phyloP scores from a whole-genome alignment of 2,329 filamentous ascomycete genomes.

The Albifimbria verrucaria region DNA sequence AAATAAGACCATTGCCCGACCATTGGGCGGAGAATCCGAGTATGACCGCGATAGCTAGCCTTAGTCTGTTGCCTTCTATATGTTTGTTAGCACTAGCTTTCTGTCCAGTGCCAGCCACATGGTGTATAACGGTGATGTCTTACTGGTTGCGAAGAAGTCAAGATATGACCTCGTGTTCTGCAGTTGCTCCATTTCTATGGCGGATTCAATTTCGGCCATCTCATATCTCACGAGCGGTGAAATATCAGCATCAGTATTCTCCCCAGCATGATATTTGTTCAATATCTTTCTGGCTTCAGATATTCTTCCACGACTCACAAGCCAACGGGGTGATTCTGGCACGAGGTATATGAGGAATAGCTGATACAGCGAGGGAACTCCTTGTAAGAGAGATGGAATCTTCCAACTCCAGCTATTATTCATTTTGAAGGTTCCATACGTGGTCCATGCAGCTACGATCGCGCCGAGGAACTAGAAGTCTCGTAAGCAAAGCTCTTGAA shows the following conservation, averaged over 20 bases:
- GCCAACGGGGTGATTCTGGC: conserved; percentile 13
- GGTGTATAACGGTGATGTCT: not conserved
- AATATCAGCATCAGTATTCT: not conserved
- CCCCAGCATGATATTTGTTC: conserved; percentile 11
- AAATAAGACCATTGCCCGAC: conserved; percentile 24
- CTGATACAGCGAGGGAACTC: conserved; percentile 1
- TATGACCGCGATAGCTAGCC: conserved; percentile 12
- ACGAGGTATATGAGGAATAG: conserved; percentile 6
- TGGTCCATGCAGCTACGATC: conserved; percentile 22
- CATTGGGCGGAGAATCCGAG: conserved; percentile 17
- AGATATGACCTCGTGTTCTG: conserved; percentile 2
- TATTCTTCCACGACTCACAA: conserved; percentile 32
- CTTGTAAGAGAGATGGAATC: conserved; percentile 18
- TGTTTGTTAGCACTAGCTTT: too few relatives aligned
- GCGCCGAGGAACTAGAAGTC: conserved; percentile 29
- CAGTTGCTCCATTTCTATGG: conserved; percentile 1
- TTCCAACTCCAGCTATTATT: conserved; percentile 20
- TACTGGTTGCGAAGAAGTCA: conserved; percentile 6
- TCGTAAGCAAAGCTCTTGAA: not conserved
- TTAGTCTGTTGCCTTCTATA: conserved; percentile 23
- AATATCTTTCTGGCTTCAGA: conserved; percentile 24
- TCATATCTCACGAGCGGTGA: not conserved
- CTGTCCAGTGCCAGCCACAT: too few relatives aligned
- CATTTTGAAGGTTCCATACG: conserved; percentile 17
- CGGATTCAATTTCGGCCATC: conserved; percentile 3